Percentiles rank a stretch among this genome's conserved stretches.
Conservation (phyloP, 495 filamentous ascomycete species). For the Trichocladium uniseriatum region DNA sequence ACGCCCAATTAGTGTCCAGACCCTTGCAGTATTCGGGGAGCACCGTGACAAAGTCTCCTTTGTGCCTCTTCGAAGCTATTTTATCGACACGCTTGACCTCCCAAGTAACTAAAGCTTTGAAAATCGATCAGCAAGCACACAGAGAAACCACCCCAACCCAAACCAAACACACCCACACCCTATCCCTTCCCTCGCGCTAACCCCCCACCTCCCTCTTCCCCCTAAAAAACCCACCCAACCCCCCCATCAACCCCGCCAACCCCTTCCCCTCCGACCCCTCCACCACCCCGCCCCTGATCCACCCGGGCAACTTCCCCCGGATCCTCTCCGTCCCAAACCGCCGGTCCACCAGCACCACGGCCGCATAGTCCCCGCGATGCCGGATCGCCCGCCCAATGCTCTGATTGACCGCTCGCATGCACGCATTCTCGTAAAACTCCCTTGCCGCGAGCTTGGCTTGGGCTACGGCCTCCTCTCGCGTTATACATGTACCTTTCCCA, state of each 20-base stretch:
- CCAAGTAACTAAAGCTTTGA: too few relatives aligned
- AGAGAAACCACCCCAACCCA: neutral
- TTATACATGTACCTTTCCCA: neutral
- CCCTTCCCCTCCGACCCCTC: constrained; percentile 37
- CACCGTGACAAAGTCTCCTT: too few relatives aligned
- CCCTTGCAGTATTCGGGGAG: too few relatives aligned
- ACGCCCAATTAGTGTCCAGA: too few relatives aligned
- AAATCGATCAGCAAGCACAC: neutral
- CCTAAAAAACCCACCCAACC: constrained; percentile 48
- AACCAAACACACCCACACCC: neutral
- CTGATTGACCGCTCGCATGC: constrained; percentile 96
- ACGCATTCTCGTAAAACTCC: constrained; percentile 90
- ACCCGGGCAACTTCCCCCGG: constrained; percentile 70
- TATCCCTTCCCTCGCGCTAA: neutral
- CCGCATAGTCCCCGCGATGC: constrained; percentile 80
- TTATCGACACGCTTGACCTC: too few relatives aligned
- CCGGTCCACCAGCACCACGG: constrained; percentile 75
- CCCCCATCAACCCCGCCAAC: constrained; percentile 45
- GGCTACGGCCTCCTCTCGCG: constrained; percentile 32
- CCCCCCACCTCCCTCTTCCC: constrained; percentile 24
- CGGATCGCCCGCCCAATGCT: constrained; percentile 88
- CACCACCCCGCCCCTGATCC: constrained; percentile 64
- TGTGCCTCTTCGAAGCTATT: too few relatives aligned
- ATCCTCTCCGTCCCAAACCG: constrained; percentile 64
- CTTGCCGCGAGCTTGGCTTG: constrained; percentile 56